Percentiles rank a stretch among this genome's conserved stretches.
Evolutionary conservation across 495 filamentous ascomycete genomes (phyloP).

Genomic region (Penicillium egyptiacum): DNA sequence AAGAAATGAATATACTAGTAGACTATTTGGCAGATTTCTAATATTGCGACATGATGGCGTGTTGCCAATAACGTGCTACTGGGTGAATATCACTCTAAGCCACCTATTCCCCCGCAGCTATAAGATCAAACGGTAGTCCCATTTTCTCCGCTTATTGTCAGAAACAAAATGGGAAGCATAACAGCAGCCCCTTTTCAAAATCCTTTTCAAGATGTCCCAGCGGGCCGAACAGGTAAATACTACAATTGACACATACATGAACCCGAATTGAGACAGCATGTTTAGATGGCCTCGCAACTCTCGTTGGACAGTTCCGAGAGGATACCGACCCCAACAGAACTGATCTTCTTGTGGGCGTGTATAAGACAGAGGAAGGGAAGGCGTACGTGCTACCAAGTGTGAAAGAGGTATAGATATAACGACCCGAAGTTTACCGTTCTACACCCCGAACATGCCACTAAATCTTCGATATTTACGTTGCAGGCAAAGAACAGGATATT

Average conservation of each 20-base stretch:
- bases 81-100: slow-evolving; percentile 1
- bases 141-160: neutral
- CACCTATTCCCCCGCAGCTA: slow-evolving; percentile 4
- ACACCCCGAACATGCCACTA: neutral
- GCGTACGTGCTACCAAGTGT: slow-evolving; percentile 18
- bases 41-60: slow-evolving; percentile 17
- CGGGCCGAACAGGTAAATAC: slow-evolving; percentile 6
- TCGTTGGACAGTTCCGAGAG: slow-evolving; percentile 7
- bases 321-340: slow-evolving; percentile 16
- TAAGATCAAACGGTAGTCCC: neutral
- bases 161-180: slow-evolving; percentile 17
- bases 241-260: slow-evolving; percentile 1
- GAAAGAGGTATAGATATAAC: slow-evolving; percentile 13
- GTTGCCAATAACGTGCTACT: slow-evolving; percentile 11
- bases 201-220: slow-evolving; percentile 14
- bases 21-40: neutral
- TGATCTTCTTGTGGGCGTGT: slow-evolving; percentile 20
- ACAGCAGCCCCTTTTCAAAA: slow-evolving; percentile 10
- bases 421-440: neutral
- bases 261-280: neutral
- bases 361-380: slow-evolving; percentile 20
- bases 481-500: slow-evolving; percentile 21
- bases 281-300: slow-evolving; percentile 5
- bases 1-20: neutral
- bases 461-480: neutral